phyloP scores from a whole-genome alignment of 352 stramenopile genomes.

The Globisporangium recalcitrans region DNA sequence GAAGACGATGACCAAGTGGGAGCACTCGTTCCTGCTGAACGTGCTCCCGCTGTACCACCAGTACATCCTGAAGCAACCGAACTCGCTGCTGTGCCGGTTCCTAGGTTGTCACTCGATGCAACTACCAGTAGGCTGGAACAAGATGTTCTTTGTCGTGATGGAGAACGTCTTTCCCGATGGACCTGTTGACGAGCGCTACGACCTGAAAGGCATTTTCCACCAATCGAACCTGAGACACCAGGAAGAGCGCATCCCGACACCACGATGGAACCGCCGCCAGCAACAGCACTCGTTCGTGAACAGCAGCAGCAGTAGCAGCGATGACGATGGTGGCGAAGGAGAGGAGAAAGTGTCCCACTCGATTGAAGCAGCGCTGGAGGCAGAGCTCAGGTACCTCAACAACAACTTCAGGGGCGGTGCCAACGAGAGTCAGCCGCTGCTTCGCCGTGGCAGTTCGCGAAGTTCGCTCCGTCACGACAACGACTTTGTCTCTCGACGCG shows the following conservation, averaged over 20 bases:
- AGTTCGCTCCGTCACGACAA: constrained; percentile 69
- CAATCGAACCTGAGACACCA: constrained; percentile 48
- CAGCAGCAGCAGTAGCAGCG: constrained; percentile 15
- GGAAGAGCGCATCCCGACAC: constrained; percentile 32
- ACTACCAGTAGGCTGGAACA: constrained; percentile 85
- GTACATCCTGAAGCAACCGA: constrained; percentile 80
- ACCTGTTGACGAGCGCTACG: constrained; percentile 74
- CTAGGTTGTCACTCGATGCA: constrained; percentile 86
- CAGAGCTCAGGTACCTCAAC: constrained; percentile 29
- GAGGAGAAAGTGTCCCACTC: constrained; percentile 10
- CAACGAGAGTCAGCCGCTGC: constrained; percentile 49
- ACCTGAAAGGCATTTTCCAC: constrained; percentile 81
- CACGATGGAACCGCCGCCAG: constrained; percentile 23
- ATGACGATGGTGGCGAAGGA: constrained; percentile 25
- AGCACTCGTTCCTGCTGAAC: constrained; percentile 78
- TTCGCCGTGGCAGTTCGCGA: constrained; percentile 48
- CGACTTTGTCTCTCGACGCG: constrained; percentile 68
- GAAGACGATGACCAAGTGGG: constrained; percentile 87
- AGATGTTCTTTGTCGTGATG: constrained; percentile 90
- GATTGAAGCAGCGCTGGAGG: constrained; percentile 21
- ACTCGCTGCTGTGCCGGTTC: constrained; percentile 76
- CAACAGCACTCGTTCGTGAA: neutral
- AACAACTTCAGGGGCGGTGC: constrained; percentile 4
- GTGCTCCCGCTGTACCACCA: constrained; percentile 82
- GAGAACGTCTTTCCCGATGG: constrained; percentile 82